Base-by-base conservation (phyloP, 768 basidiomycete genomes). In the Lactarius tabidus region DNA sequence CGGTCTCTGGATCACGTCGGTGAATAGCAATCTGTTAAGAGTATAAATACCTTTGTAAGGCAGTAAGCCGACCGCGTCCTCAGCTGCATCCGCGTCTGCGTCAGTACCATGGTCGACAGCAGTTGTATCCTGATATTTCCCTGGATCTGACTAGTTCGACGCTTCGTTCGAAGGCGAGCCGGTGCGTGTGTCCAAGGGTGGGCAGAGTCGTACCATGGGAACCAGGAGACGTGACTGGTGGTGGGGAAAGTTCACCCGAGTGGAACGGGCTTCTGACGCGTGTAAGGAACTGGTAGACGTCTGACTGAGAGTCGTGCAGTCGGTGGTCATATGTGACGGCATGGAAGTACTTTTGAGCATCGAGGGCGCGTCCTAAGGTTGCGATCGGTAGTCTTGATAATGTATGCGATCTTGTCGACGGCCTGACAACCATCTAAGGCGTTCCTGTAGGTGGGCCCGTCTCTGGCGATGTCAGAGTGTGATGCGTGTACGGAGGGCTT, bases 321-420 rank as follows among this genome's bases (percentile, higher is more conserved):
- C 96, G 89, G 75, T 99, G 97, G 72, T 98, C 96, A 73, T 98
- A 99, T 9, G 96, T 98, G 70, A 99, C 97, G 72, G 98, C 97
- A 73, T 99, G 97, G 74, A 99, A 98, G 78, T 95, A 98, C 78
- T 98, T 98, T 75, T 98, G 97, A 10, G 95, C 90, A 72, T 98
- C 97, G 60, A 99, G 80, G 3, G 97, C 95, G 48, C 97, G 85
- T 6, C 97, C 97, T n/a, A 98, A 99, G 83, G 76, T 97, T 98
- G 17, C 97, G 84, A 77, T 99, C 97, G 8, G 95, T 93, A 4
- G 97, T 98, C 78, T 95, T 95, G 83, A 99, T 97, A 73, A 99
- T 96, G 73, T 97, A 94, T 17, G 94, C 89, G 69, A 99, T 93
- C 78, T 94, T 93, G 76, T 95, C 93, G 43, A 99, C 96, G 1